Base-by-base conservation (phyloP, 176 grass and related monocot genomes). In the Alopecurus myosuroides region DNA sequence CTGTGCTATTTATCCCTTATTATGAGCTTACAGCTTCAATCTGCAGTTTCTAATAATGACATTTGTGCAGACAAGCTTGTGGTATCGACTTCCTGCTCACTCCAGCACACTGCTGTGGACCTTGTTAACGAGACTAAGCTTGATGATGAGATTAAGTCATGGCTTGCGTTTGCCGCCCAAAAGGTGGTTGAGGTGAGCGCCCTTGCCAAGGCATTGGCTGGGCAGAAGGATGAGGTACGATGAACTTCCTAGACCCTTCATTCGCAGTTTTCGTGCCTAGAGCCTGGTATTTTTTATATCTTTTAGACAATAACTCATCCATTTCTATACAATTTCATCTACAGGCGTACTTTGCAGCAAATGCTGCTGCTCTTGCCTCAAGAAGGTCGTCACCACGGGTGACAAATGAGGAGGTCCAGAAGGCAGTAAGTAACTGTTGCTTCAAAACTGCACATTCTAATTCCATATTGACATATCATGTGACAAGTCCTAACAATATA, bases 71-170 rank as follows among this genome's bases (percentile, higher is more conserved):
- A 94, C 63, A 97, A 94, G 77, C 92, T 97, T 76, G 95, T 97
- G 18, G 92, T 94, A 28, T 97, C 95, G 0, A 97, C 95, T 78
- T 97, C 95, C 22, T 97, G 92, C 88, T 97, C 95, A 53, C 95
- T 97, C 41, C 89, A 91, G 92, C 95, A 97, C 88, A 97, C 95
- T 6, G 95, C 92, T 70, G 95, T 94, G 52, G 92, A 97, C 82
- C 95, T 97, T 90, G 84, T 97, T 6, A 97, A 97, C 23, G 90
- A 97, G 90, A 94, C 92, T 75, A 97, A 97, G 90, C 85, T 97
- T 60, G 92, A 97, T 28, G 70, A 18, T 11, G 92, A 97, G 79
- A 97, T 97, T 15, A 97, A 97, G 85, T 97, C 95, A 26, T 97
- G 95, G 95, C 70, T 97, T 5, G 95, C 95, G 42, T 97, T 97